Base-by-base conservation (phyloP, 208 protist genomes). In the Vickermania spadyakhi region DNA sequence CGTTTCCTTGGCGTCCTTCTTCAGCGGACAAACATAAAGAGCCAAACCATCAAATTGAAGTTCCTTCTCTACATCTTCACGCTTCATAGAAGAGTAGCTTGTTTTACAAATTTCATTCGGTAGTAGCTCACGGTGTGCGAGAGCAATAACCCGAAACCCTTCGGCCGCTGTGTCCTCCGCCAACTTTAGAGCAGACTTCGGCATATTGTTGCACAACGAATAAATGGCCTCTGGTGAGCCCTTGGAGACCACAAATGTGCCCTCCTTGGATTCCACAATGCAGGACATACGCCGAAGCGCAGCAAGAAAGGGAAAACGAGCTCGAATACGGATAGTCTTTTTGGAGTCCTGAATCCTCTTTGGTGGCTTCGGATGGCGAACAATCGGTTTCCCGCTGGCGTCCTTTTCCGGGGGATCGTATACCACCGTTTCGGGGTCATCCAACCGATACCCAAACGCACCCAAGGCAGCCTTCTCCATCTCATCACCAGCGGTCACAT, bases 1-100 rank as follows among this genome's bases (percentile, higher is more conserved):
- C 14, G 89, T 89, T 27, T 77, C 61, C 27, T 65, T 64, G 11
- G 93, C 84, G 61, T 98, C 96, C 71, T 85, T 82, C 73, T 98
- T 98, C 5, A 98, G 70, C 41, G 92, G 93, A 70, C 96, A 98
- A 27, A 91, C 83, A 68, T 99, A 97, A 1, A 99, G 70, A 14
- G 98, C 77, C 55, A 99, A 93, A 13, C 98, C 98, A 23, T 76
- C 85, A 70, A 99, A 99, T 2, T 30, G 65, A 18, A 99, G 80
- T 23, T 81, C 72, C 7, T 51, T 68, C 78, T 99, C 98, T 18
- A 89, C 76, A 26, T 87, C 68, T 0, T 97, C 86, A 29, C 96
- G 80, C 30, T 72, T 63, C 49, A 97, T 66, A 1, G 60, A 58
- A 2, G 75, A 58, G 11, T 96, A 71, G 14, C 73, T 26, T 30